phyloP scores from a whole-genome alignment of 495 filamentous ascomycete genomes.

The Hypoxylon crocopeplum region DNA sequence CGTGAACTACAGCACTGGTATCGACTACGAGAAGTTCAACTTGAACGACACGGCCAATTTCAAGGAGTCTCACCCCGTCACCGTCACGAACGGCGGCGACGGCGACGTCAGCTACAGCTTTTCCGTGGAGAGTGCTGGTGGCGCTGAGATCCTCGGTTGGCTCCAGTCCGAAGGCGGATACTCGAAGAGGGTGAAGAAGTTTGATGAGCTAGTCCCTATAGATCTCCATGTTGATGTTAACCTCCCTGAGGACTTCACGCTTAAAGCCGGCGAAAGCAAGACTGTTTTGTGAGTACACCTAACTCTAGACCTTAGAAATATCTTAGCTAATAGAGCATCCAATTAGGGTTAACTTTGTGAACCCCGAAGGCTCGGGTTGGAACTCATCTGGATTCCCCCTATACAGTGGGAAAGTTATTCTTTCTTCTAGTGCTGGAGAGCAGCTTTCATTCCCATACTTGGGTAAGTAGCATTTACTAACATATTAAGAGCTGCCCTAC shows the following conservation, averaged over 20 bases:
- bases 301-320: neutral
- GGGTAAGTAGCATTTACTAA: neutral
- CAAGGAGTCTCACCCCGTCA: conserved; percentile 43
- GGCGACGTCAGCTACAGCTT: conserved; percentile 47
- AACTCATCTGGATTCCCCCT: conserved; percentile 36
- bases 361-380: conserved; percentile 9
- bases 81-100: conserved; percentile 50
- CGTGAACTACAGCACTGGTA: conserved; percentile 46
- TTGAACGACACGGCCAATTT: conserved; percentile 56
- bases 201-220: conserved; percentile 3
- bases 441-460: conserved; percentile 45
- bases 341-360: conserved; percentile 5
- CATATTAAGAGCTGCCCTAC: neutral
- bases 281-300: conserved; percentile 13
- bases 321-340: neutral
- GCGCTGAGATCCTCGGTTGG: conserved; percentile 16
- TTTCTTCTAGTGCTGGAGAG: conserved; percentile 43
- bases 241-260: conserved; percentile 8
- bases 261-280: conserved; percentile 14
- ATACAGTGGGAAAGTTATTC: conserved; percentile 46
- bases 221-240: conserved; percentile 1
- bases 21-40: conserved; percentile 47
- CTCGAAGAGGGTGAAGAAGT: conserved; percentile 2
- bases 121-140: conserved; percentile 10
- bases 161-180: neutral